A percentile compares a stretch with the other conserved stretches of the same genome.
These are phyloP conservation scores for Flaveria ramosissima DNA, from an alignment of 129 eudicot genomes.

Conservation along the genomic window DNA sequence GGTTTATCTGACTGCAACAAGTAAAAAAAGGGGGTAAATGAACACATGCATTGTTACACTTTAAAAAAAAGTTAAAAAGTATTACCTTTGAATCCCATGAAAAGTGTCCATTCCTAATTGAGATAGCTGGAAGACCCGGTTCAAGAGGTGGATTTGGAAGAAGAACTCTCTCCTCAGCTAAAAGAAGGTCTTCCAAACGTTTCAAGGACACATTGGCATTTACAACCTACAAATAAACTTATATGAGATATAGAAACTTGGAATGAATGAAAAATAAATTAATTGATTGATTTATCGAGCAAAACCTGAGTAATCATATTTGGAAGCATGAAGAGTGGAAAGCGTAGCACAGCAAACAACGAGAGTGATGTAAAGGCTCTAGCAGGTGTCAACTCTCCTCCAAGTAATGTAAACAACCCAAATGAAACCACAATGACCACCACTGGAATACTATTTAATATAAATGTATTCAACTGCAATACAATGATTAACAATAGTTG, in stretches of 20 bases:
- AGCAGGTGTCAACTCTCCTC: slow-evolving; percentile 93
- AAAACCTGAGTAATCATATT: slow-evolving; percentile 93
- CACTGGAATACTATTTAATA: slow-evolving; percentile 85
- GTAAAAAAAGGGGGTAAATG: neutral
- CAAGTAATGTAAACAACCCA: slow-evolving; percentile 82
- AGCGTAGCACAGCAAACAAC: slow-evolving; percentile 77
- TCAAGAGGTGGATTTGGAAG: slow-evolving; percentile 89
- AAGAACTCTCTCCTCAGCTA: slow-evolving; percentile 88
- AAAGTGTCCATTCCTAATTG: slow-evolving; percentile 78
- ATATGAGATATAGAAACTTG: neutral
- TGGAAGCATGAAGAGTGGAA: slow-evolving; percentile 91
- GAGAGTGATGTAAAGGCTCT: slow-evolving; percentile 95
- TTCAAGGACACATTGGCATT: slow-evolving; percentile 88
- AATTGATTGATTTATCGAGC: neutral
- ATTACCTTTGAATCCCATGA: slow-evolving; percentile 93
- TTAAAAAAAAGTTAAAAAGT: neutral
- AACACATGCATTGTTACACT: neutral
- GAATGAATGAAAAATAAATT: neutral
- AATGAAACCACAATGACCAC: slow-evolving; percentile 85
- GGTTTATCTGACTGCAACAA: slow-evolving; percentile 74
- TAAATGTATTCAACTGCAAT: slow-evolving; percentile 82
- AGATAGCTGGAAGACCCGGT: slow-evolving; percentile 77
- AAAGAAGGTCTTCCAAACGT: slow-evolving; percentile 85
- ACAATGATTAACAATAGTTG: neutral
- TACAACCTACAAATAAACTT: slow-evolving; percentile 67